Base-by-base conservation (phyloP, 192 early-diverging fungal species). In the Martensiomyces pterosporus region DNA sequence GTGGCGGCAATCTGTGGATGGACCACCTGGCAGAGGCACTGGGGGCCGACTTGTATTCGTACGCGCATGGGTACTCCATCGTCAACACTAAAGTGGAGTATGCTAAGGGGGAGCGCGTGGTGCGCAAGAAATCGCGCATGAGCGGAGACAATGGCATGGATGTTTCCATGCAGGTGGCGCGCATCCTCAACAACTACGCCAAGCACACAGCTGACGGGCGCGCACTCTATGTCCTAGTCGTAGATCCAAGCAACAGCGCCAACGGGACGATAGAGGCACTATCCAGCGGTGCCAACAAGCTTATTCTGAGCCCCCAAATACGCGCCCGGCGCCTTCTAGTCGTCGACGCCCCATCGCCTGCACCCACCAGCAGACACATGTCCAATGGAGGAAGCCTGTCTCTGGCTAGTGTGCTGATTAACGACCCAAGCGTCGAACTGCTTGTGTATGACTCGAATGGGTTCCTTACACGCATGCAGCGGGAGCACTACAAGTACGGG, bases 1-100 rank as follows among this genome's bases (percentile, higher is more conserved):
- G 60, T 15, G 60, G 60, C 21, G 60, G 60, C 27, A 50, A 50
- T 16, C 32, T 64, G 22, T 64, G 60, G 60, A 56, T 64, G 13
- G 60, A 64, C 18, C 60, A 64, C 35, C 13, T 64, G 10, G 53
- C 60, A n/a, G 47, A 64, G 14, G 40, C 53, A 0, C 60, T 64
- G 9, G 27, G 42, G 22, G 60, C 60, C 2, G 53, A 55, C 21
- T 29, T 64, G 13, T n/a, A 49, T 3, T 55, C 52, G 2, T 45
- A 51, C 22, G 60, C 60, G 0, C 60, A 64, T 18, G 60, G 42
- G 0, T 64, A 64, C 38, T 6, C 47, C 4, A 35, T 64, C 4
- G 32, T 19, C 14, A 39, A 33, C 14, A 48, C 38, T 3, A 22
- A 43, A 9, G 27, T 34, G 6, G 46, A 40, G n/a, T n/a, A n/a